Percentiles rank a stretch among this genome's conserved stretches.
Evolutionary conservation across 106 monocot species (phyloP).

Genomic region (Agapanthus africanus): DNA sequence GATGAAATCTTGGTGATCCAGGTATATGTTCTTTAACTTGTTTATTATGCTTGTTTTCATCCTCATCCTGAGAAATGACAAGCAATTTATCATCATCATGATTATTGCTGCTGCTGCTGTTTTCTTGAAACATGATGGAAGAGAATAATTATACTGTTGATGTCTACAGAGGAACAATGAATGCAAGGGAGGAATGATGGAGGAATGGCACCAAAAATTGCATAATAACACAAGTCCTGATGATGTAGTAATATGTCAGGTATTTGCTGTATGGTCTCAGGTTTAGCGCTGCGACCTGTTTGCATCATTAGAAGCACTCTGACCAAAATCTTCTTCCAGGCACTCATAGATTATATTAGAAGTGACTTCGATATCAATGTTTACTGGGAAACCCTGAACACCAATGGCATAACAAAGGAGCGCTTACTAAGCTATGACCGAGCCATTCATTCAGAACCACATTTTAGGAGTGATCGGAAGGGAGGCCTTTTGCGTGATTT

Average conservation of each 20-base stretch:
- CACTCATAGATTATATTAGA: constrained; percentile 83
- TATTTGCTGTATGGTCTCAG: constrained; percentile 17
- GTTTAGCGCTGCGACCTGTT: not conserved
- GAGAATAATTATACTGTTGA: constrained; percentile 10
- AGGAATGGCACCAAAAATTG: constrained; percentile 97
- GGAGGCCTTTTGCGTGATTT: constrained; percentile 84
- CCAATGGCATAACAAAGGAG: constrained; percentile 85
- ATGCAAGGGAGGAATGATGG: constrained; percentile 98
- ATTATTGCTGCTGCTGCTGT: too few species aligned
- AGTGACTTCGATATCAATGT: constrained; percentile 69
- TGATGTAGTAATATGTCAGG: constrained; percentile 98
- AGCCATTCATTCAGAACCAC: constrained; percentile 86
- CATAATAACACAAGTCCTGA: constrained; percentile 99
- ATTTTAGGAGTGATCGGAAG: constrained; percentile 71
- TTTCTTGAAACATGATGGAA: too few species aligned
- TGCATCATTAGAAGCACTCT: not conserved
- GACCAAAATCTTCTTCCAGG: constrained; percentile 43
- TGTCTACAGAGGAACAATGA: constrained; percentile 73
- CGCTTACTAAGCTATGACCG: constrained; percentile 92
- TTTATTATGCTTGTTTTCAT: not conserved
- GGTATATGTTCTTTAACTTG: constrained; percentile 23
- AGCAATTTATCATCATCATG: not conserved
- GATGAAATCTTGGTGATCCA: constrained; percentile 98
- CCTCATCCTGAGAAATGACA: not conserved
- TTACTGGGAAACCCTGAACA: constrained; percentile 80